A percentile compares a stretch with the other conserved stretches of the same genome.
phyloP scores from a whole-genome alignment of 208 protist genomes.

The Porcisia hertigi region DNA sequence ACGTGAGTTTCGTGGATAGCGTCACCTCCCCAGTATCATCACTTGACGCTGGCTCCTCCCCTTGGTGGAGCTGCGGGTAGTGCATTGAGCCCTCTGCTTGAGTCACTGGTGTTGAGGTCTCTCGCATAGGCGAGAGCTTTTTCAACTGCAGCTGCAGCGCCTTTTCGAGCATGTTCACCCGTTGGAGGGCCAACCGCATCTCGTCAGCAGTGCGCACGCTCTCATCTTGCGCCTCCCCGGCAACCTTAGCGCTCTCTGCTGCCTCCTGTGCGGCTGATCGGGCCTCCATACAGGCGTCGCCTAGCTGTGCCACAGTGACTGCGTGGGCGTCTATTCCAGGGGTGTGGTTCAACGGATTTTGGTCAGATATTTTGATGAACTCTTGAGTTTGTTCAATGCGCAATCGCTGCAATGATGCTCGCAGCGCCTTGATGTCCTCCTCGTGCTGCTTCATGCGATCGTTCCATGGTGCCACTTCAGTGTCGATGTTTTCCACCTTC shows the following conservation, averaged over 20 bases:
- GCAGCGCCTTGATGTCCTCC: slow-evolving; percentile 14
- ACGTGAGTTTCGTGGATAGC: no score
- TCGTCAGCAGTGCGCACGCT: slow-evolving; percentile 26
- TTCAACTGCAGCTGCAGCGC: slow-evolving; percentile 12
- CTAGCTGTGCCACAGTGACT: not conserved
- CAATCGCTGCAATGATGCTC: slow-evolving; percentile 16
- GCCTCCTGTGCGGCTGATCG: slow-evolving; percentile 16
- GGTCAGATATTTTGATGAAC: not conserved
- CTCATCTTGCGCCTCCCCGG: slow-evolving; percentile 34
- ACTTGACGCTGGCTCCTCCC: no score
- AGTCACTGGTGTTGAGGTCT: not conserved
- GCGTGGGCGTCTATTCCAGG: no score
- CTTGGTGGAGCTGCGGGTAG: no score
- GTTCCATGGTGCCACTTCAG: not conserved
- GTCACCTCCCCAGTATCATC: no score
- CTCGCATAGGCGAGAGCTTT: not conserved
- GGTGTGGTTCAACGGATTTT: not conserved
- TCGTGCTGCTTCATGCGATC: slow-evolving; percentile 8
- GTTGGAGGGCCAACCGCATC: slow-evolving; percentile 11
- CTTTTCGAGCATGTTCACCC: slow-evolving; percentile 9
- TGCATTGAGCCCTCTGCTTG: no score
- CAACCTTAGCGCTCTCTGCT: slow-evolving; percentile 18
- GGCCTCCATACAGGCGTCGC: not conserved
- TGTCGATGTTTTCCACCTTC: slow-evolving; percentile 19
- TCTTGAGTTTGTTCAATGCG: slow-evolving; percentile 10